Percentiles rank a stretch among this genome's conserved stretches.
Conservation (phyloP, 192 early-diverging fungal species). For the Podila verticillata region DNA sequence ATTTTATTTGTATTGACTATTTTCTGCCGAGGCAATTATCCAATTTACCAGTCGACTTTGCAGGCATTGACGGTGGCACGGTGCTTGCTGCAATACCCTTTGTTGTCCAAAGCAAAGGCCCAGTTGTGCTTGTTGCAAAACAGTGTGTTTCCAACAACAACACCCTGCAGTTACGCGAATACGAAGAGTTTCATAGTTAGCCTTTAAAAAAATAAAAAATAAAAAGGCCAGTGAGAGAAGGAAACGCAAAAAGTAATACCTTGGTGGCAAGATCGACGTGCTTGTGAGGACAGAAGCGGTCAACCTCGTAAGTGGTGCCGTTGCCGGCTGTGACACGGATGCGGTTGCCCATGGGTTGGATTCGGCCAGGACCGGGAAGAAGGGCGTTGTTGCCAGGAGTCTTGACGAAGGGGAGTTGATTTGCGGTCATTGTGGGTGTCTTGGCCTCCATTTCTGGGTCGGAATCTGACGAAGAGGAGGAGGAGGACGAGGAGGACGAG, state of each 20-base stretch:
- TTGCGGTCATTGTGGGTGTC: conserved; percentile 6
- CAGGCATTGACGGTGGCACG: conserved; percentile 54
- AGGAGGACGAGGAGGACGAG: conserved; percentile 18
- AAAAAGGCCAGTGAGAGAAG: background rate
- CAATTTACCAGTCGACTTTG: conserved; percentile 53
- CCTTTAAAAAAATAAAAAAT: background rate
- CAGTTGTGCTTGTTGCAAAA: conserved; percentile 63
- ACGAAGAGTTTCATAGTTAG: background rate
- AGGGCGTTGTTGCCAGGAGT: conserved; percentile 17
- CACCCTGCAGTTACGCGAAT: conserved; percentile 54
- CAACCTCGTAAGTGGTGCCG: conserved; percentile 60
- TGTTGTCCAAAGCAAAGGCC: conserved; percentile 50
- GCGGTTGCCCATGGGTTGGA: conserved; percentile 52
- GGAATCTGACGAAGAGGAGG: conserved; percentile 27
- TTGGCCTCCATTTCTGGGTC: conserved; percentile 24
- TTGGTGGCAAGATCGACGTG: conserved; percentile 53
- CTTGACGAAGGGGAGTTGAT: conserved; percentile 17
- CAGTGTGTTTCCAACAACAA: conserved; percentile 60
- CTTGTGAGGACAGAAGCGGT: conserved; percentile 67
- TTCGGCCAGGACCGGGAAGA: conserved; percentile 31
- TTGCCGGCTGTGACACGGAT: conserved; percentile 54
- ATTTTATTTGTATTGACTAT: background rate
- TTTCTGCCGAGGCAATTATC: background rate
- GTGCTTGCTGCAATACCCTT: conserved; percentile 49
- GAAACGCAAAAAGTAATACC: conserved; percentile 11